Conservation (phyloP, 176 grass and related monocot genomes). For the Oryza glaberrima region DNA sequence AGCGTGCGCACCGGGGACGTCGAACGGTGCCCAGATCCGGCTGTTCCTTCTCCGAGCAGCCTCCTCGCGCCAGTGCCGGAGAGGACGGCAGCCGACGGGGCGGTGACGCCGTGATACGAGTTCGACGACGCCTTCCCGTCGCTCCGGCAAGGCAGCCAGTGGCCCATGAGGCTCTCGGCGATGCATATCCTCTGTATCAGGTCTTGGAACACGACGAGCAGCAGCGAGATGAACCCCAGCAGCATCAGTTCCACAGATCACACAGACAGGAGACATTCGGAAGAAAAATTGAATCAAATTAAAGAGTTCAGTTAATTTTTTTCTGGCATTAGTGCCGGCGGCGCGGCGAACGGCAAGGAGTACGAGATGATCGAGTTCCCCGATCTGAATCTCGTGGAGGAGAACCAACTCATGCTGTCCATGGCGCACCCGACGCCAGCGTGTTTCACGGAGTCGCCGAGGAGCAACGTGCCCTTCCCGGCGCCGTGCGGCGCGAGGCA, state of each 20-base stretch:
- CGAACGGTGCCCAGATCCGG: conserved; percentile 31
- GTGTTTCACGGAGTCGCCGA: too few species aligned
- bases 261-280: too few species aligned
- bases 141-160: conserved; percentile 54
- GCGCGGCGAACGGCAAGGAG: conserved; percentile 37
- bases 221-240: conserved; percentile 83
- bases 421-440: too few species aligned
- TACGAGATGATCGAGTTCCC: conserved; percentile 96
- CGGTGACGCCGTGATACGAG: not conserved
- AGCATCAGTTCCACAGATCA: conserved; percentile 67
- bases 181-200: conserved; percentile 65
- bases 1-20: conserved; percentile 61
- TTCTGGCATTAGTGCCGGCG: too few species aligned
- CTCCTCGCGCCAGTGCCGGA: conserved; percentile 32
- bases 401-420: conserved; percentile 91
- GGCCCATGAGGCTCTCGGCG: conserved; percentile 49
- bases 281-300: too few species aligned
- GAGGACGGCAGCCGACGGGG: not conserved
- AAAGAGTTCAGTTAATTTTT: too few species aligned
- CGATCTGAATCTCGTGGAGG: conserved; percentile 86
- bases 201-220: conserved; percentile 66
- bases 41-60: conserved; percentile 36
- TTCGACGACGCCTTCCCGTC: not conserved
- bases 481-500: too few species aligned
- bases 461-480: too few species aligned